Evolutionary conservation across 169 alveolate species (phyloP).

Genomic region (Babesia ovis): DNA sequence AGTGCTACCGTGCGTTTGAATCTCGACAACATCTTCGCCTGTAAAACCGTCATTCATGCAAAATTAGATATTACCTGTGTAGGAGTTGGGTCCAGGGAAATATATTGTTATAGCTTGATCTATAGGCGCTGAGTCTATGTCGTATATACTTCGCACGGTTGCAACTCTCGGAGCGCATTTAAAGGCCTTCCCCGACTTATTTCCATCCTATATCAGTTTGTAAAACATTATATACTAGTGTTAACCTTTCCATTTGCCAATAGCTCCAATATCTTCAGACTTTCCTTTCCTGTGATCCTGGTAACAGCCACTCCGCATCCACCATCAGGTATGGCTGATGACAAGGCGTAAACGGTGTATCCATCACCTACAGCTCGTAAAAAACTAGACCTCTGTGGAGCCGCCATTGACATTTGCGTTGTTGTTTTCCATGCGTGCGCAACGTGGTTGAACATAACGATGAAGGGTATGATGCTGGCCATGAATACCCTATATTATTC

Average conservation of each 20-base stretch:
- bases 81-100: constrained; percentile 72
- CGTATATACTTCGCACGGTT: constrained; percentile 29
- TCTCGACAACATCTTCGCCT: constrained; percentile 82
- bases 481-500: neutral
- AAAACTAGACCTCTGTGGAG: neutral
- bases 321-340: constrained; percentile 62
- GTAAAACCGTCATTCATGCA: neutral
- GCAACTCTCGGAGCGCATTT: constrained; percentile 33
- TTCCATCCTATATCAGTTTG: neutral
- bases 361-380: neutral
- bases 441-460: constrained; percentile 5
- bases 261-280: constrained; percentile 28
- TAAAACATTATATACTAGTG: neutral
- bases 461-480: neutral
- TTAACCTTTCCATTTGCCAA: constrained; percentile 28
- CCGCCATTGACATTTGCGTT: neutral
- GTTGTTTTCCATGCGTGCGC: constrained; percentile 19
- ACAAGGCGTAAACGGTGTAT: constrained; percentile 60
- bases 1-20: constrained; percentile 76
- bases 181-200: constrained; percentile 1
- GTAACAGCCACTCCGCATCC: constrained; percentile 69
- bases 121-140: constrained; percentile 21
- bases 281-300: constrained; percentile 57
- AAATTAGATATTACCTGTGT: constrained; percentile 49
- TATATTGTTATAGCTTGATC: constrained; percentile 55